Percentiles rank a stretch among this genome's conserved stretches.
Evolutionary conservation across 345 rosid genomes (phyloP).

Genomic region (Heritiera littoralis): DNA sequence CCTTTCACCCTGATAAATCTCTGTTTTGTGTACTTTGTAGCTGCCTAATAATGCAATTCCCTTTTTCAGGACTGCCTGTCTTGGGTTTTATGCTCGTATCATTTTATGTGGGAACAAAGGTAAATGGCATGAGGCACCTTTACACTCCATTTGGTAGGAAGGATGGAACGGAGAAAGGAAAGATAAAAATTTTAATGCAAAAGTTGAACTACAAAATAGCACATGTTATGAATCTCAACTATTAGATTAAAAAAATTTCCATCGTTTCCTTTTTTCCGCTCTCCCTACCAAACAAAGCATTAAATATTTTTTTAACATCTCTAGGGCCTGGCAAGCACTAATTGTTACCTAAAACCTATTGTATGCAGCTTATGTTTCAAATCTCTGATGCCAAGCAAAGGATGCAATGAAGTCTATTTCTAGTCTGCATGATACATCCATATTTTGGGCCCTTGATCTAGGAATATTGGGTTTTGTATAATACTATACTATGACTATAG

Average conservation of each 20-base stretch:
- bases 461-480: neutral
- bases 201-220: neutral
- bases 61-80: conserved; percentile 58
- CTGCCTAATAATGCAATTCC: neutral
- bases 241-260: neutral
- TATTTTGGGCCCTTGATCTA: neutral
- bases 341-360: neutral
- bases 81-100: conserved; percentile 61
- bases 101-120: conserved; percentile 86
- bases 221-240: neutral
- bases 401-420: conserved; percentile 19
- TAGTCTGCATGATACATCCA: conserved; percentile 2
- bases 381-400: conserved; percentile 49
- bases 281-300: neutral
- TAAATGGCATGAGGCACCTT: conserved; percentile 21
- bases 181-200: neutral
- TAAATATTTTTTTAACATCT: neutral
- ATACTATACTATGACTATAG: neutral
- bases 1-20: conserved; percentile 2
- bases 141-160: neutral
- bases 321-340: neutral
- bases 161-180: neutral
- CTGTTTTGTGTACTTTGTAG: neutral
- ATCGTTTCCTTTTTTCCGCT: neutral
- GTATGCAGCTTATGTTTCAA: conserved; percentile 74